A percentile compares a stretch with the other conserved stretches of the same genome.
These are phyloP conservation scores for Sedum album DNA, from an alignment of 164 flowering plant species.

Conservation along the genomic window DNA sequence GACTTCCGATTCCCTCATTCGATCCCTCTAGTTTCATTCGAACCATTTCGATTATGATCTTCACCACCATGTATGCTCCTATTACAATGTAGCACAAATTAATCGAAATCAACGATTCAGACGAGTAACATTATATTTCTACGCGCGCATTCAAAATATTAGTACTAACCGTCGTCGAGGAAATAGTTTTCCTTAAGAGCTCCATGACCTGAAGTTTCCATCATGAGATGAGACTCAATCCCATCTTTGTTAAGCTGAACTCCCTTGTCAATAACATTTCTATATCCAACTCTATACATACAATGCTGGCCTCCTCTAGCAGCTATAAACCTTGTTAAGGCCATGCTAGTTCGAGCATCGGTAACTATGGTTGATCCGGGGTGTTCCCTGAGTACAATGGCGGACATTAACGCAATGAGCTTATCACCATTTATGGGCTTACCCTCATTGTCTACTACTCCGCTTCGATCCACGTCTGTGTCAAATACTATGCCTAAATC, in stretches of 20 bases:
- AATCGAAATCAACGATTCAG: not conserved
- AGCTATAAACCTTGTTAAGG: constrained; percentile 53
- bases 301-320: constrained; percentile 77
- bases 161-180: constrained; percentile 69
- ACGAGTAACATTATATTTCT: not conserved
- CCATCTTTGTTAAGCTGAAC: constrained; percentile 71
- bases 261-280: constrained; percentile 92
- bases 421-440: constrained; percentile 80
- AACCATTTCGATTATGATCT: constrained; percentile 71
- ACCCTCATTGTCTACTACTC: constrained; percentile 69
- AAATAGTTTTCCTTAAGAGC: constrained; percentile 84
- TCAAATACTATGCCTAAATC: constrained; percentile 87
- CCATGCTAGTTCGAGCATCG: constrained; percentile 81
- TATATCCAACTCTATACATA: constrained; percentile 76
- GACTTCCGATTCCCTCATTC: constrained; percentile 68
- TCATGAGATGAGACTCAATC: constrained; percentile 69
- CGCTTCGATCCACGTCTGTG: constrained; percentile 93
- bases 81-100: not conserved
- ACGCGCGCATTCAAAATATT: not conserved
- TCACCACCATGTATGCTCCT: constrained; percentile 97
- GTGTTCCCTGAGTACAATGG: constrained; percentile 69
- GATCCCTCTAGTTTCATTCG: constrained; percentile 73
- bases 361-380: constrained; percentile 79
- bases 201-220: constrained; percentile 95
- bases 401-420: constrained; percentile 84